Conservation (phyloP, 495 filamentous ascomycete species). For the Amniculicola lignicola region DNA sequence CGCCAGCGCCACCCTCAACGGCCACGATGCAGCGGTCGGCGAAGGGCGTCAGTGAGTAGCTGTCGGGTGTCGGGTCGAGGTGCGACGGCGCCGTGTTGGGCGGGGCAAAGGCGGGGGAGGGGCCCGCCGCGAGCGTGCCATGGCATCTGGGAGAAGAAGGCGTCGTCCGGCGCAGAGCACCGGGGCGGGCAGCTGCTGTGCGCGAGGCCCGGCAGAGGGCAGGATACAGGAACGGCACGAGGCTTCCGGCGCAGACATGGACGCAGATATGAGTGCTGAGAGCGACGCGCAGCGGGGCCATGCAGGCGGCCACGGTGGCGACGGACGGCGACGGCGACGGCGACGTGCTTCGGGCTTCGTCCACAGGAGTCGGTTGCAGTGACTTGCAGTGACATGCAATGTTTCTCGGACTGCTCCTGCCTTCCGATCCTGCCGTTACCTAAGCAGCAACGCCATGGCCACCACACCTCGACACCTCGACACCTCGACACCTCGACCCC, state of each 20-base stretch:
- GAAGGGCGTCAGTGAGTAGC: constrained; percentile 79
- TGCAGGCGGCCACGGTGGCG: background rate
- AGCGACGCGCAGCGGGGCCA: constrained; percentile 14
- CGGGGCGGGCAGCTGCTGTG: constrained; percentile 36
- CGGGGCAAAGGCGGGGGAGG: background rate
- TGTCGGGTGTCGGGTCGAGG: constrained; percentile 73
- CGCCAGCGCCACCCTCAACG: constrained; percentile 73
- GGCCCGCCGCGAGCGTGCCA: constrained; percentile 28
- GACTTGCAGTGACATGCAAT: too few species aligned
- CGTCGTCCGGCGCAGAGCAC: constrained; percentile 30
- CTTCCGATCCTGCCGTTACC: too few species aligned
- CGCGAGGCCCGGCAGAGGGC: constrained; percentile 43
- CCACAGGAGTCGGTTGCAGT: too few species aligned
- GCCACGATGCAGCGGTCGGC: constrained; percentile 78
- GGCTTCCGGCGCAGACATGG: constrained; percentile 41
- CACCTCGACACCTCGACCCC: too few species aligned
- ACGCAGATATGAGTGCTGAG: too few species aligned
- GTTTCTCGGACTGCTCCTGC: too few species aligned
- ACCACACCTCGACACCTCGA: too few species aligned
- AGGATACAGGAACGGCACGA: constrained; percentile 67
- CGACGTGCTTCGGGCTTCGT: too few species aligned
- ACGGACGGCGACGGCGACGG: background rate
- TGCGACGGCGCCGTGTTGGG: constrained; percentile 46
- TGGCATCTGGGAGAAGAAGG: constrained; percentile 15
- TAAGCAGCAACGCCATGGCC: too few species aligned